Evolutionary conservation across 805 yeast species (phyloP), one percentile per base, ranked within the genome.

Genomic region (Scheffersomyces stipitis): DNA sequence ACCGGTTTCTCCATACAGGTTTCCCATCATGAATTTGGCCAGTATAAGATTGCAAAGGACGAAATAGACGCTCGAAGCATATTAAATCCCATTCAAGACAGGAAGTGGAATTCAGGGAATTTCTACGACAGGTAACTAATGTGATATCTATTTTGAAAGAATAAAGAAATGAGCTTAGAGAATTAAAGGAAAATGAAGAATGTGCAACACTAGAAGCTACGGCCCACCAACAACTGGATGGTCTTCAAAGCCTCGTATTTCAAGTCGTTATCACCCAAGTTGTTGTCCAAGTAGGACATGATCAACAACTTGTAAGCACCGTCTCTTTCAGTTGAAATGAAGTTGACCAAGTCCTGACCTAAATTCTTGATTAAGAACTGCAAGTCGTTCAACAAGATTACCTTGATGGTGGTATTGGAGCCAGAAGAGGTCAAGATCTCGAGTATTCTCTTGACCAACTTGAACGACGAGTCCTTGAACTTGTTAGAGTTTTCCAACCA

Each of bases 211-310:
- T 66, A 75, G 48, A 83, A 76, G n/a, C 83, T 74, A 54, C 87
- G 88, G 3, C 96, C 88, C 36, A 93, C 95, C 52, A 93, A 78
- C 39, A 83, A 77, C 69, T 93, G 99, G n/a, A 96, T 87, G 3
- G 97, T 89, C 61, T 86, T 87, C 56, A 93, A 76, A 2, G 98
- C 98, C 69, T 91, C 96, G 58, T 84, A 93, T 58, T 91, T 86
- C 48, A 93, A 90, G 56, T 87, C 93, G 15, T 90, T 76, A 59
- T 89, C 90, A 28, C 82, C 77, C 40, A 81, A 79, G 53, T 78
- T 80, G 40, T 60, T 57, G 18, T 67, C 75, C 80, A 93, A 81
- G 45, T 89, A 71, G 43, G 77, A 76, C 98, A 93, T 91, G 39
- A 93, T 78, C 59, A 80, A 78, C 15, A 84, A 68, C 71, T 93